phyloP scores from a whole-genome alignment of 495 filamentous ascomycete genomes.

The Lichenothelia convexa region DNA sequence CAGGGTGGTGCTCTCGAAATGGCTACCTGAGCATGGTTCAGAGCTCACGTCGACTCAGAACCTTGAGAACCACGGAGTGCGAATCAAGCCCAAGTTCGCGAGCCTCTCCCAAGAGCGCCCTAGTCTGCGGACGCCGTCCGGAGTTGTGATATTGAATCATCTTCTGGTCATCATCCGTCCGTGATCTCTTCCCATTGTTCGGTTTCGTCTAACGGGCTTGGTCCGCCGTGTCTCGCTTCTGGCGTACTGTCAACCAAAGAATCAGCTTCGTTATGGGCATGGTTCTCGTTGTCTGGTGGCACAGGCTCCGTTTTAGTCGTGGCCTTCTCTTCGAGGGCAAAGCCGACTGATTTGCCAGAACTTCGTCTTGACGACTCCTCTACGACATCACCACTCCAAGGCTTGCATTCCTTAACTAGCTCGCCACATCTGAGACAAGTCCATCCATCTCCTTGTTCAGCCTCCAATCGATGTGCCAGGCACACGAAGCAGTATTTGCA shows the following conservation, averaged over 20 bases:
- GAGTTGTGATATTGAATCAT: too few species aligned
- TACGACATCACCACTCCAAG: slow-evolving; percentile 76
- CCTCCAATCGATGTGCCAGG: slow-evolving; percentile 71
- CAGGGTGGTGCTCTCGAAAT: too few species aligned
- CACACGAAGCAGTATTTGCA: slow-evolving; percentile 97
- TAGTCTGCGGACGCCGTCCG: too few species aligned
- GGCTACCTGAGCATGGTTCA: too few species aligned
- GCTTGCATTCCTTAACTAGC: slow-evolving; percentile 69
- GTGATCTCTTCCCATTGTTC: too few species aligned
- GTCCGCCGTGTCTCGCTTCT: too few species aligned
- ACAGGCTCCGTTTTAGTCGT: not conserved
- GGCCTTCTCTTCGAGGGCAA: slow-evolving; percentile 38
- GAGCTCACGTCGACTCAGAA: too few species aligned
- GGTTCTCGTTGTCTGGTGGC: not conserved
- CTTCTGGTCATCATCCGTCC: too few species aligned
- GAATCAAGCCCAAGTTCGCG: too few species aligned
- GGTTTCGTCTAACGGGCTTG: too few species aligned
- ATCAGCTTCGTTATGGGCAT: not conserved
- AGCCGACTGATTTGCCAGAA: slow-evolving; percentile 48
- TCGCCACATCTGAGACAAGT: slow-evolving; percentile 81
- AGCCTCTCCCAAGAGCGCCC: too few species aligned
- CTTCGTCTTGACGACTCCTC: slow-evolving; percentile 32
- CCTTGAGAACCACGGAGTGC: too few species aligned
- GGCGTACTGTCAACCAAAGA: not conserved
- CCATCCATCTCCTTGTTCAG: slow-evolving; percentile 93